Conservation (phyloP, 306 rosid species). For the Arachis hypogaea region DNA sequence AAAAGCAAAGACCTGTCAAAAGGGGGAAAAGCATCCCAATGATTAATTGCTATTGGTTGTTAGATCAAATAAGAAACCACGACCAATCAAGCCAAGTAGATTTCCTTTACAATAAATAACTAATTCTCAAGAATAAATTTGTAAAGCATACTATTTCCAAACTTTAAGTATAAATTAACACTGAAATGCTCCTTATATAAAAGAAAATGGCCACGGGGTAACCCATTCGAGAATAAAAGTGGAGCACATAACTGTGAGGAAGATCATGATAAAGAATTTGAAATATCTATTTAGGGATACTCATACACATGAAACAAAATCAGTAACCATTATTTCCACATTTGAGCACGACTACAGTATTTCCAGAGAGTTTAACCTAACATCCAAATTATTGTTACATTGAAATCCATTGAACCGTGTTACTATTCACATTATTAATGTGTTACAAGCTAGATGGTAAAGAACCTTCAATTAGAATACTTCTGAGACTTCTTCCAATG, state of each 20-base stretch:
- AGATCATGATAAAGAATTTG: not conserved
- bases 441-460: constrained; percentile 4
- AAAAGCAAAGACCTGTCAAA: constrained; percentile 80
- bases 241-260: not conserved
- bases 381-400: not conserved
- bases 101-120: not conserved
- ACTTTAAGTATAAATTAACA: constrained; percentile 6
- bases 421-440: constrained; percentile 1
- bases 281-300: constrained; percentile 9
- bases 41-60: constrained; percentile 9
- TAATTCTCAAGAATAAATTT: no score
- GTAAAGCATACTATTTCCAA: not conserved
- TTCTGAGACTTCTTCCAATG: not conserved
- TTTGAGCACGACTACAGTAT: not conserved
- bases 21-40: constrained; percentile 1
- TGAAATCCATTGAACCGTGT: constrained; percentile 7
- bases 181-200: not conserved
- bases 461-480: constrained; percentile 2
- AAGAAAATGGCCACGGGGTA: no score
- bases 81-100: not conserved
- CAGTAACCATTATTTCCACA: not conserved
- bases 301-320: not conserved
- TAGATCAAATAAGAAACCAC: constrained; percentile 8
- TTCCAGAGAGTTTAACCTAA: not conserved
- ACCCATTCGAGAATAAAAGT: not conserved